These are phyloP conservation scores for Cladosporium oxysporum DNA, from an alignment of 2,329 filamentous ascomycete genomes.

Conservation along the genomic window DNA sequence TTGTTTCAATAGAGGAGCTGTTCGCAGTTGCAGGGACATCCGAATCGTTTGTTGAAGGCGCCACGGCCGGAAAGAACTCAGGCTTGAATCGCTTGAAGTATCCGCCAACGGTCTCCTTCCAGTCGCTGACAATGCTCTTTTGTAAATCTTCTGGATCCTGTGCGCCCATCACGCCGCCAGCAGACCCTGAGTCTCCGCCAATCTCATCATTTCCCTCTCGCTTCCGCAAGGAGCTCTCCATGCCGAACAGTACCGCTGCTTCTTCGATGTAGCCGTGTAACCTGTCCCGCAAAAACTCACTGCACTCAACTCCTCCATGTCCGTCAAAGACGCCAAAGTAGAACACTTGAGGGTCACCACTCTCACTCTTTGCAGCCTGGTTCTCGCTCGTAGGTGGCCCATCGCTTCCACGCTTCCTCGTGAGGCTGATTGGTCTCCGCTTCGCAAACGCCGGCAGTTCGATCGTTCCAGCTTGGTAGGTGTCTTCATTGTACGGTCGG, in stretches of 20 bases:
- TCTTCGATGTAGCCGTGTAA: constrained; percentile 89
- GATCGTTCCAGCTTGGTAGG: constrained; percentile 90
- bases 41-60: background rate
- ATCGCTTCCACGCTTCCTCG: constrained; percentile 33
- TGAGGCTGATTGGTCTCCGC: constrained; percentile 68
- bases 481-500: constrained; percentile 88
- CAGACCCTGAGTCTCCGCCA: constrained; percentile 35
- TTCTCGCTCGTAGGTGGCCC: constrained; percentile 21
- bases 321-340: constrained; percentile 98
- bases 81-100: constrained; percentile 93
- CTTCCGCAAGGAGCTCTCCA: constrained; percentile 71
- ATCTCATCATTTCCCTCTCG: constrained; percentile 27
- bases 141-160: constrained; percentile 69
- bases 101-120: constrained; percentile 83
- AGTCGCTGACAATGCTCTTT: constrained; percentile 69
- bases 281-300: constrained; percentile 78
- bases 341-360: constrained; percentile 92
- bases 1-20: constrained; percentile 68
- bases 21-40: constrained; percentile 6
- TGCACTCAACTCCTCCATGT: constrained; percentile 87
- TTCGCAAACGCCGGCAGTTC: constrained; percentile 91
- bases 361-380: constrained; percentile 68
- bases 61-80: constrained; percentile 59
- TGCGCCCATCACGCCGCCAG: constrained; percentile 51
- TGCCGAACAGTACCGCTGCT: constrained; percentile 71